Evolutionary conservation across 2,329 filamentous ascomycete species (phyloP).

Genomic region (Sarocladium strictum): DNA sequence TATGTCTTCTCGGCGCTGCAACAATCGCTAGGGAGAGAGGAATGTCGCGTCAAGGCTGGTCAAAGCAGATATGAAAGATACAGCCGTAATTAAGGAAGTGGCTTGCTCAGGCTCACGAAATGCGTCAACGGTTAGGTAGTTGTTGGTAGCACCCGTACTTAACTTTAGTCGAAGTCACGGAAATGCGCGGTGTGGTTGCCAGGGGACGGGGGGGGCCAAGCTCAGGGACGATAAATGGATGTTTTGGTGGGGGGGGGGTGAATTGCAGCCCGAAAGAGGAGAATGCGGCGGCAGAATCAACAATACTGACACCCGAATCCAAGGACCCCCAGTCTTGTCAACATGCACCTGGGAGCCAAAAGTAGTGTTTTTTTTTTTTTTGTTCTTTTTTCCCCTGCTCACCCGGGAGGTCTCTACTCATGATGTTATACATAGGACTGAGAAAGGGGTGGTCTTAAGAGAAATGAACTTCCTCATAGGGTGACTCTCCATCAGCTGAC

Average conservation of each 20-base stretch:
- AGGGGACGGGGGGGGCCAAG: constrained; percentile 5
- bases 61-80: background rate
- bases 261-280: constrained; percentile 2
- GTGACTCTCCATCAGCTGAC: too few relatives aligned
- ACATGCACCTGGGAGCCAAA: too few relatives aligned
- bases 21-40: background rate
- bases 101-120: background rate
- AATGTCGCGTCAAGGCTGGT: background rate
- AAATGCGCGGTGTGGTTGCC: constrained; percentile 4
- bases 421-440: too few relatives aligned
- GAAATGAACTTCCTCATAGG: too few relatives aligned
- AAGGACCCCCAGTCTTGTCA: too few relatives aligned
- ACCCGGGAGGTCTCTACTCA: too few relatives aligned
- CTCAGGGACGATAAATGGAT: background rate
- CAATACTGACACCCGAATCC: background rate
- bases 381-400: too few relatives aligned
- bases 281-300: constrained; percentile 1
- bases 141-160: background rate
- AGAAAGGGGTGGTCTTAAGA: too few relatives aligned
- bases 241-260: constrained; percentile 6
- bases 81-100: background rate
- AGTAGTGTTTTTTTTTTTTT: too few relatives aligned
- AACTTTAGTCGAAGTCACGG: background rate
- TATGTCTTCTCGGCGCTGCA: background rate
- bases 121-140: background rate